phyloP scores from a whole-genome alignment of 352 stramenopile genomes.

The Aphanomyces invadans region DNA sequence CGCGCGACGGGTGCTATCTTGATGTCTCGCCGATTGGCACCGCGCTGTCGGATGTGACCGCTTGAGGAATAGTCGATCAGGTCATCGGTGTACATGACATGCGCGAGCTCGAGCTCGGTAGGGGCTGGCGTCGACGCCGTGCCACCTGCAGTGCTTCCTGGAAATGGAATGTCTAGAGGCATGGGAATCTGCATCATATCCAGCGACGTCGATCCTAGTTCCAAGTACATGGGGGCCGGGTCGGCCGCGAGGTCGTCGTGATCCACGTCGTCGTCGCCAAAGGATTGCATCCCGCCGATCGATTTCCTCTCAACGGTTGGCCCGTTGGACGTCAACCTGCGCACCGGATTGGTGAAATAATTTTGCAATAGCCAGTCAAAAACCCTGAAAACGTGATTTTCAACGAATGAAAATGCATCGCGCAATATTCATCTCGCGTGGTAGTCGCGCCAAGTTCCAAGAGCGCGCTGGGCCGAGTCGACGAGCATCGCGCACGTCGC shows the following conservation, averaged over 20 bases:
- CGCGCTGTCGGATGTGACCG: slow-evolving; percentile 20
- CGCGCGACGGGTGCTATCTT: slow-evolving; percentile 17
- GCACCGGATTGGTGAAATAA: too few relatives aligned
- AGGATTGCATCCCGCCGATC: background rate
- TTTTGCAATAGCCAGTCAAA: background rate
- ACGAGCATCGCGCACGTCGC: too few relatives aligned
- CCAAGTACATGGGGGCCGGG: background rate
- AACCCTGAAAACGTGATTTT: background rate
- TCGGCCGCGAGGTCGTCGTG: background rate
- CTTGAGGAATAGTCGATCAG: slow-evolving; percentile 23
- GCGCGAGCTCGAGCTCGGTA: slow-evolving; percentile 15
- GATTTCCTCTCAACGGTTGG: too few relatives aligned
- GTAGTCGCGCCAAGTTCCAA: too few relatives aligned
- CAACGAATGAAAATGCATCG: too few relatives aligned
- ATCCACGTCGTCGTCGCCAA: background rate
- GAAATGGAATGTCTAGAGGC: slow-evolving; percentile 11
- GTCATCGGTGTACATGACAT: slow-evolving; percentile 22
- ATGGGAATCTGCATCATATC: slow-evolving; percentile 16
- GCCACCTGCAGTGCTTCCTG: background rate
- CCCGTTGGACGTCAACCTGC: too few relatives aligned
- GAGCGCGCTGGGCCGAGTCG: too few relatives aligned
- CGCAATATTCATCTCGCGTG: too few relatives aligned
- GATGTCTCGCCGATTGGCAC: background rate
- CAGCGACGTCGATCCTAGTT: background rate
- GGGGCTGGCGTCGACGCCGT: background rate